phyloP scores from a whole-genome alignment of 2,329 filamentous ascomycete genomes.

The Fusarium sp. region DNA sequence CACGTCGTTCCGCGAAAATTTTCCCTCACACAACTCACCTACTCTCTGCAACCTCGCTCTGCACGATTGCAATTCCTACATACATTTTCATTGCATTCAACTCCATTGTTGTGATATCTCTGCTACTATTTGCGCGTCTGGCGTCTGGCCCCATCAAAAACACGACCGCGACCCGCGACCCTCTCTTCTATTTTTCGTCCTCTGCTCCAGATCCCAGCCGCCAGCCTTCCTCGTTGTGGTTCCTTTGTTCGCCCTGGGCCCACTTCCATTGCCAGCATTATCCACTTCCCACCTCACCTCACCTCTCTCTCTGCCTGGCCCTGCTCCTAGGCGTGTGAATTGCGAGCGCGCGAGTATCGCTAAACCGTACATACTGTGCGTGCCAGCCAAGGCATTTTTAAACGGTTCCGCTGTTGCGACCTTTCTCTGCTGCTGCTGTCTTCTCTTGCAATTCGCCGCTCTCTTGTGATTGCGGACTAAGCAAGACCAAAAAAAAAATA shows the following conservation, averaged over 20 bases:
- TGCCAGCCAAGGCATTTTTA: slow-evolving; percentile 34
- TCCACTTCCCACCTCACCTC: slow-evolving; percentile 38
- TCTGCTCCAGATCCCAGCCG: slow-evolving; percentile 44
- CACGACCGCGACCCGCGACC: slow-evolving; percentile 41
- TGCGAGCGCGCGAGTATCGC: slow-evolving; percentile 32
- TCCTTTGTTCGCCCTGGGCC: slow-evolving; percentile 41
- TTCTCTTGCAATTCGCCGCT: slow-evolving; percentile 25
- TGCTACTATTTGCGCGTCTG: slow-evolving; percentile 42
- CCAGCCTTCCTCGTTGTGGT: slow-evolving; percentile 43
- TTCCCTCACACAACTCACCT: slow-evolving; percentile 40
- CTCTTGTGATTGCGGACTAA: slow-evolving; percentile 32
- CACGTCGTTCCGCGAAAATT: slow-evolving; percentile 32
- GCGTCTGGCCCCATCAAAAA: slow-evolving; percentile 45
- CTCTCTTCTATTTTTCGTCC: slow-evolving; percentile 40
- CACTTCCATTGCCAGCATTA: slow-evolving; percentile 42
- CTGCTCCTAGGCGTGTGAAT: slow-evolving; percentile 29
- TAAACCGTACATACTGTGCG: slow-evolving; percentile 32
- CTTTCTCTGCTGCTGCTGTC: slow-evolving; percentile 10
- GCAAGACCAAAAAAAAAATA: slow-evolving; percentile 26
- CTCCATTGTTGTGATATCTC: slow-evolving; percentile 32
- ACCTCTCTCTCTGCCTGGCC: slow-evolving; percentile 19
- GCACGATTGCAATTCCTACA: slow-evolving; percentile 12
- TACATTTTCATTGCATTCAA: not conserved
- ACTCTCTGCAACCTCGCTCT: slow-evolving; percentile 35
- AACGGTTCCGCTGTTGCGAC: slow-evolving; percentile 38